phyloP scores from a whole-genome alignment of 441 rosid species.

The Erodium trifolium region DNA sequence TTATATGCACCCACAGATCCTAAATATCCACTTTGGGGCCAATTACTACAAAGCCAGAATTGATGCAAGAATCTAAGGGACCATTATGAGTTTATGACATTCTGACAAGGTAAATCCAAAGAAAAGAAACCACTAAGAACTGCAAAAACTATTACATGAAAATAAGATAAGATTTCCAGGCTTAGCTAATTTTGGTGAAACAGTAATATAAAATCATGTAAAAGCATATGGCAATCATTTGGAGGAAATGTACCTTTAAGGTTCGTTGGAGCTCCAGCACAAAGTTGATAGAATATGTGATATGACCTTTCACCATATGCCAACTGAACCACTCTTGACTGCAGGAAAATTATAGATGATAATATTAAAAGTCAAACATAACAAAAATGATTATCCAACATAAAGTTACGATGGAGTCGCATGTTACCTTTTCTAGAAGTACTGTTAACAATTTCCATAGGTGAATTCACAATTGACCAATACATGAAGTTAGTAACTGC shows the following conservation, averaged over 20 bases:
- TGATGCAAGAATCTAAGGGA: slow-evolving; percentile 9
- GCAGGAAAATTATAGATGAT: slow-evolving; percentile 28
- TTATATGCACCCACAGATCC: no score
- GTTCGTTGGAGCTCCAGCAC: slow-evolving; percentile 83
- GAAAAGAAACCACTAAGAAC: slow-evolving; percentile 9
- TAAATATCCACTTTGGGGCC: neutral
- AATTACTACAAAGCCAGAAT: neutral
- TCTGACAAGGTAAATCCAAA: slow-evolving; percentile 1
- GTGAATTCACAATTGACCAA: slow-evolving; percentile 22
- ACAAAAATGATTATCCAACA: slow-evolving; percentile 15
- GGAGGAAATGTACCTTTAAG: slow-evolving; percentile 55
- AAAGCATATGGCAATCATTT: neutral
- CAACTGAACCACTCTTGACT: slow-evolving; percentile 94
- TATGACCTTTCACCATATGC: slow-evolving; percentile 84
- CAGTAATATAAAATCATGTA: neutral
- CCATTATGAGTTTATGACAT: neutral
- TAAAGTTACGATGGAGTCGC: slow-evolving; percentile 18
- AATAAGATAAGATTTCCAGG: neutral
- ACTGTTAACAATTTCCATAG: slow-evolving; percentile 33
- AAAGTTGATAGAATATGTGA: slow-evolving; percentile 86
- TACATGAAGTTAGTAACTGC: slow-evolving; percentile 25
- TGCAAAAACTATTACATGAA: slow-evolving; percentile 1
- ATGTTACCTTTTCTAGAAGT: slow-evolving; percentile 84
- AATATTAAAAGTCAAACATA: slow-evolving; percentile 25
- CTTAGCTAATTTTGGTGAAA: slow-evolving; percentile 7